Conservation (phyloP, 1,284 basidiomycete species). For the Cryptococcus floricola region DNA sequence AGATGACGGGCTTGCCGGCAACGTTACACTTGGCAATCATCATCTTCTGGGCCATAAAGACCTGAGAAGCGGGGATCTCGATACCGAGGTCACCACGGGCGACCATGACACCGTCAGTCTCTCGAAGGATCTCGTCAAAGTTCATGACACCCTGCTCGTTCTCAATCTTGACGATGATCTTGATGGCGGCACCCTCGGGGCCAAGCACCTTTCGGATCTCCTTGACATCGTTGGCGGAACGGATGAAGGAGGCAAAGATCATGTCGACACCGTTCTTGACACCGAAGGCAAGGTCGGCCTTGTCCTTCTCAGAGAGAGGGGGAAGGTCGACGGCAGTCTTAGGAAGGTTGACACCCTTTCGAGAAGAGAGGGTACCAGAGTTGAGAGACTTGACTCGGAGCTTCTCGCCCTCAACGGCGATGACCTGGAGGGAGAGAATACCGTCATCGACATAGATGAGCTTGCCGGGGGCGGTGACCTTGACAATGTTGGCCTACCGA, state of each 20-base stretch:
- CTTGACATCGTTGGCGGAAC: conserved; percentile 82
- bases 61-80: conserved; percentile 95
- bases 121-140: conserved; percentile 93
- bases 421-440: conserved; percentile 89
- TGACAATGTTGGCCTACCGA: conserved; percentile 76
- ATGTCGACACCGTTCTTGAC: conserved; percentile 98
- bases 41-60: conserved; percentile 99
- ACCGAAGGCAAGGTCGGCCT: conserved; percentile 88
- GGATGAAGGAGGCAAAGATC: conserved; percentile 97
- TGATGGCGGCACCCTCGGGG: conserved; percentile 85
- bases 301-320: conserved; percentile 97
- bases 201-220: conserved; percentile 89
- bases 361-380: conserved; percentile 87
- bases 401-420: conserved; percentile 74
- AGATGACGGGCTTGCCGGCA: conserved; percentile 94
- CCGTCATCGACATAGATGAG: conserved; percentile 97
- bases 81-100: conserved; percentile 97
- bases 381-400: conserved; percentile 87
- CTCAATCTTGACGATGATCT: conserved; percentile 98
- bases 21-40: conserved; percentile 99
- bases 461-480: conserved; percentile 92
- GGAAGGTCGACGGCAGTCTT: conserved; percentile 98
- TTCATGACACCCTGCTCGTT: conserved; percentile 96
- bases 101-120: conserved; percentile 96
- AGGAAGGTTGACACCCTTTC: conserved; percentile 99